Base-by-base conservation (phyloP, 164 flowering plant species). In the Buxus sempervirens region DNA sequence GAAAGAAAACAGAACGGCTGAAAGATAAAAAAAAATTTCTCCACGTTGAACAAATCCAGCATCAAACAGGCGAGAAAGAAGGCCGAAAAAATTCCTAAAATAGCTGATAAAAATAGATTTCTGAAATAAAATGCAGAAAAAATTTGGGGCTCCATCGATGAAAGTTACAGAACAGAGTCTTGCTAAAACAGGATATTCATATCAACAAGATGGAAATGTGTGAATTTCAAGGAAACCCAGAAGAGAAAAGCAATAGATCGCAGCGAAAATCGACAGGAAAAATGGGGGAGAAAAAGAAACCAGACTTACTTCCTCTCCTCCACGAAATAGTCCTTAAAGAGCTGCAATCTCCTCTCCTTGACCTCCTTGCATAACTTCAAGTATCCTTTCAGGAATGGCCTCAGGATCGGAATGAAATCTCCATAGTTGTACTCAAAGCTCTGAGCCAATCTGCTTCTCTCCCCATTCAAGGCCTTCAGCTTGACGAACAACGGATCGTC, bases 371-470 rank as follows among this genome's bases (percentile, higher is more conserved):
- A 84, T 63, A 82, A 74, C 77, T 79, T 84, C 69, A 84, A 57
- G 58, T 84, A 84, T 0, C 88, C 85, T 66, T 81, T 75, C 73
- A 84, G 58, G 54, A 84, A 84, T 0, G 88, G 88, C 56, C 88
- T 77, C 66, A 84, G 54, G 23, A 84, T 77, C 51, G 88, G 88
- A 18, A 84, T 82, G 28, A 84, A 84, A 70, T 84, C 88, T 0
- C 88, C 88, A 36, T 84, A 84, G 60, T 84, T 84, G 49, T 84
- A 84, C 18, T 84, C 88, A 22, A 84, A 84, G 72, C 88, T 84
- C 80, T 85, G 89, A 0, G 87, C 83, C 75, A 85, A 60, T 12
- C 85, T 49, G 54, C 89, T 85, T 65, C 89, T 74, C 77, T 85
- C 89, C 0, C 83, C 87, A 54, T 85, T 85, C 75, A 85, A 66